Evolutionary conservation across 2,329 filamentous ascomycete species (phyloP).

Genomic region (Myriangium duriaei): DNA sequence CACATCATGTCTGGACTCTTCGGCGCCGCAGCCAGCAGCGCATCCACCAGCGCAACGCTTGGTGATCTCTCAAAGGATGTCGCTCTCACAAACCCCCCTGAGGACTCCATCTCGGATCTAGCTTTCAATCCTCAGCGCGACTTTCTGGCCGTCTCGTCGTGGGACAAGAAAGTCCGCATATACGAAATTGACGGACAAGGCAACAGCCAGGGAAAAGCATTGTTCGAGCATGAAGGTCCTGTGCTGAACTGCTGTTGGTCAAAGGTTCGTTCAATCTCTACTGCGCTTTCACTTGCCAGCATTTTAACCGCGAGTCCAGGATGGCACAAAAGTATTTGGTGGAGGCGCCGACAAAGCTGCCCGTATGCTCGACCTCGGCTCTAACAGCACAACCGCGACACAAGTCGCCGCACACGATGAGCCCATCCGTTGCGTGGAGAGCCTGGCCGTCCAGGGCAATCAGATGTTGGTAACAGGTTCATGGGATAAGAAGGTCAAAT

Average conservation of each 20-base stretch:
- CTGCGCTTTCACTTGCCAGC: conserved; percentile 6
- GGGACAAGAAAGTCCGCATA: conserved; percentile 96
- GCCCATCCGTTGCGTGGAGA: conserved; percentile 65
- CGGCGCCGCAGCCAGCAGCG: conserved; percentile 36
- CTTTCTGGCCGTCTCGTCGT: conserved; percentile 79
- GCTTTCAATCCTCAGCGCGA: conserved; percentile 66
- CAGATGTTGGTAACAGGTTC: conserved; percentile 85
- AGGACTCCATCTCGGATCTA: conserved; percentile 81
- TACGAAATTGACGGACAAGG: conserved; percentile 77
- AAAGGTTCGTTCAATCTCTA: conserved; percentile 47
- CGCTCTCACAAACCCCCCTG: conserved; percentile 61
- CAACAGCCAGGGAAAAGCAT: conserved; percentile 69
- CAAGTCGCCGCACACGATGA: conserved; percentile 78
- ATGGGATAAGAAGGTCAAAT: conserved; percentile 84
- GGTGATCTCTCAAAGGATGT: conserved; percentile 89
- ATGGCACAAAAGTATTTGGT: conserved; percentile 78
- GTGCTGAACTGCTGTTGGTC: conserved; percentile 81
- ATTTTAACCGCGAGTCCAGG: conserved; percentile 41
- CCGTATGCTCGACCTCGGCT: conserved; percentile 71
- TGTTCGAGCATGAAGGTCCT: conserved; percentile 75
- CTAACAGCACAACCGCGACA: conserved; percentile 35
- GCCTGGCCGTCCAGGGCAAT: conserved; percentile 45
- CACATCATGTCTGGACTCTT: conserved; percentile 55
- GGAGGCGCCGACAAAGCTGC: conserved; percentile 84
- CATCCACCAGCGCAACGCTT: conserved; percentile 55